Evolutionary conservation across 1,139 yeast genomes (phyloP).

Genomic region (Candida albicans): DNA sequence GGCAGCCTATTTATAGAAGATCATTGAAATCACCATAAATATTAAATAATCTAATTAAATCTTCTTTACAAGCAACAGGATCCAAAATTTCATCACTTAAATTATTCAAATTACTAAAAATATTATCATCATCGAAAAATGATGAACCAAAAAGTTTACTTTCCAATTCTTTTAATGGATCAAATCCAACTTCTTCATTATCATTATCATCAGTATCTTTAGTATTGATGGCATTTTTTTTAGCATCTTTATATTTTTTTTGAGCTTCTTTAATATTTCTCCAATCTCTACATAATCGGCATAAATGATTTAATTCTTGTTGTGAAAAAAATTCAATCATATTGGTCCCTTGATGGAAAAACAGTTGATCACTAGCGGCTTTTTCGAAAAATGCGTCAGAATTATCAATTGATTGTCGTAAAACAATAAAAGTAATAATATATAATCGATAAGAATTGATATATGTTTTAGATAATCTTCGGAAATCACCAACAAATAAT

Average conservation of each 20-base stretch:
- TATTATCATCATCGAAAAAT: conserved; percentile 13
- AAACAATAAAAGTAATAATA: conserved; percentile 44
- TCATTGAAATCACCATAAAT: conserved; percentile 36
- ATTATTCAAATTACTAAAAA: conserved; percentile 15
- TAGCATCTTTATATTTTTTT: conserved; percentile 17
- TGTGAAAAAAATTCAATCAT: conserved; percentile 41
- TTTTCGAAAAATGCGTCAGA: conserved; percentile 41
- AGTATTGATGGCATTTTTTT: no score
- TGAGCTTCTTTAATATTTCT: conserved; percentile 40
- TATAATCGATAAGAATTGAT: conserved; percentile 43
- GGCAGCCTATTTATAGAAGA: conserved; percentile 2
- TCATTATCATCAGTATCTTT: no score
- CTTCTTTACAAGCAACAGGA: conserved; percentile 30
- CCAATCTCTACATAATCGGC: conserved; percentile 43
- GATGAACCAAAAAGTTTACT: conserved; percentile 2
- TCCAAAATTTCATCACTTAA: conserved; percentile 15
- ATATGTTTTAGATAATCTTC: conserved; percentile 39
- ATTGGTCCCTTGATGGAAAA: conserved; percentile 41
- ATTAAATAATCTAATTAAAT: conserved; percentile 38
- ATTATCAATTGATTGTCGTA: conserved; percentile 46
- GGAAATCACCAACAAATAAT: conserved; percentile 45
- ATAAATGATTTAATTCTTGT: conserved; percentile 37
- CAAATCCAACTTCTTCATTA: background rate
- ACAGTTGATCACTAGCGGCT: conserved; percentile 27
- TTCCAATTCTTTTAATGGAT: conserved; percentile 5